Conservation (phyloP, 1,284 basidiomycete species). For the Cryptococcus neoformans region DNA sequence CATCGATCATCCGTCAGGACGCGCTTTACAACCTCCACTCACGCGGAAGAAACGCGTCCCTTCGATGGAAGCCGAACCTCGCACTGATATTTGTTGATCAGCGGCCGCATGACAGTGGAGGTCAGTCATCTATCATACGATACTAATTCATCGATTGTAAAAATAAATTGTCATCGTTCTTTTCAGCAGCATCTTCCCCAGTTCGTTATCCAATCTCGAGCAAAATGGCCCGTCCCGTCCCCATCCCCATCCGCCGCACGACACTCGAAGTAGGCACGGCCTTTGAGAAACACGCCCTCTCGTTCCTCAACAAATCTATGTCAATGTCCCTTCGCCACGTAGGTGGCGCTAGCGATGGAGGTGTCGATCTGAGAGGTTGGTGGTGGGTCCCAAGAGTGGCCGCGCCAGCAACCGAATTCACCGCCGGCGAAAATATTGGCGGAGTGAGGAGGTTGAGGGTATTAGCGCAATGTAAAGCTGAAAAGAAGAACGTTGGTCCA, state of each 20-base stretch:
- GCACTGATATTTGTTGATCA: too few species aligned
- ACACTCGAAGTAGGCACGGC: slow-evolving; percentile 62
- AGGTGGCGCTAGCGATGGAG: slow-evolving; percentile 78
- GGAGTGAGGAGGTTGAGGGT: slow-evolving; percentile 59
- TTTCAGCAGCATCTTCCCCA: too few species aligned
- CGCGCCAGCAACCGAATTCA: neutral
- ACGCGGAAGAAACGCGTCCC: too few species aligned
- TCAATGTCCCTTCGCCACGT: slow-evolving; percentile 71
- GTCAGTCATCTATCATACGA: too few species aligned
- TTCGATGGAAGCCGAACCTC: too few species aligned
- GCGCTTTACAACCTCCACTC: too few species aligned
- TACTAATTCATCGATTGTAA: too few species aligned
- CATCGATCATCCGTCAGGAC: too few species aligned
- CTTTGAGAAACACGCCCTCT: slow-evolving; percentile 69
- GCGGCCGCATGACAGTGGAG: too few species aligned
- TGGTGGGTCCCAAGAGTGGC: slow-evolving; percentile 68
- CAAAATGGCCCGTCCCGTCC: too few species aligned
- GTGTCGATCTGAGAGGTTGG: slow-evolving; percentile 86
- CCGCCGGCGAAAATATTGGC: neutral
- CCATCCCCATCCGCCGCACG: slow-evolving; percentile 19
- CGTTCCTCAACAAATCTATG: slow-evolving; percentile 60
- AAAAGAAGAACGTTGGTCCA: slow-evolving; percentile 72
- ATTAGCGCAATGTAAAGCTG: slow-evolving; percentile 88
- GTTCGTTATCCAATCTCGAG: too few species aligned
- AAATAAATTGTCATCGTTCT: too few species aligned